phyloP scores from a whole-genome alignment of 2,329 filamentous ascomycete genomes.

The Emergomyces africanus region DNA sequence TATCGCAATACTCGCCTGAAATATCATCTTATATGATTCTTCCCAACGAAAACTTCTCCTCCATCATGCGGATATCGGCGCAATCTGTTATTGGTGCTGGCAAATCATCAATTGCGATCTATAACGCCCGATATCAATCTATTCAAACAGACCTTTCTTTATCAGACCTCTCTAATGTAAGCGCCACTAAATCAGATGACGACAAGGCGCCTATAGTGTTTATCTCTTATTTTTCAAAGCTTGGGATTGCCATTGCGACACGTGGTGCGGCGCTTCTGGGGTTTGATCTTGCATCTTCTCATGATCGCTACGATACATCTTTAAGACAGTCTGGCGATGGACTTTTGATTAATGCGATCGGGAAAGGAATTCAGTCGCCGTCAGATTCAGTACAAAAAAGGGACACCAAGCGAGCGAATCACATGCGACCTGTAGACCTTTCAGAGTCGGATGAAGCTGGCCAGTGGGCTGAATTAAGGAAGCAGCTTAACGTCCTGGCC shows the following conservation, averaged over 20 bases:
- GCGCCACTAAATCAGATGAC: conserved; percentile 11
- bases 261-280: conserved; percentile 31
- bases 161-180: conserved; percentile 18
- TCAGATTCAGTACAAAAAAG: conserved; percentile 18
- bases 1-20: conserved; percentile 30
- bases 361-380: conserved; percentile 27
- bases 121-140: conserved; percentile 36
- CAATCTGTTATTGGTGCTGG: conserved; percentile 30
- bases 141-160: conserved; percentile 30
- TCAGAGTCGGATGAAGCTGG: conserved; percentile 19
- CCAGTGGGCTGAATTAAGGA: conserved; percentile 23
- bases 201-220: conserved; percentile 21
- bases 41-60: conserved; percentile 25
- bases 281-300: conserved; percentile 29
- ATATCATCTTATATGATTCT: conserved; percentile 28
- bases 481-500: conserved; percentile 17
- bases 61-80: conserved; percentile 31
- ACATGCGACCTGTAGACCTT: conserved; percentile 20
- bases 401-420: conserved; percentile 18
- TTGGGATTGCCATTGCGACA: conserved; percentile 30
- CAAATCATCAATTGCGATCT: conserved; percentile 30
- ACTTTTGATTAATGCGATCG: conserved; percentile 31
- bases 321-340: conserved; percentile 30
- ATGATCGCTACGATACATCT: conserved; percentile 17
- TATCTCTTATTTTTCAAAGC: conserved; percentile 32